phyloP scores from a whole-genome alignment of 2,329 filamentous ascomycete species.

The Alternaria longipes region DNA sequence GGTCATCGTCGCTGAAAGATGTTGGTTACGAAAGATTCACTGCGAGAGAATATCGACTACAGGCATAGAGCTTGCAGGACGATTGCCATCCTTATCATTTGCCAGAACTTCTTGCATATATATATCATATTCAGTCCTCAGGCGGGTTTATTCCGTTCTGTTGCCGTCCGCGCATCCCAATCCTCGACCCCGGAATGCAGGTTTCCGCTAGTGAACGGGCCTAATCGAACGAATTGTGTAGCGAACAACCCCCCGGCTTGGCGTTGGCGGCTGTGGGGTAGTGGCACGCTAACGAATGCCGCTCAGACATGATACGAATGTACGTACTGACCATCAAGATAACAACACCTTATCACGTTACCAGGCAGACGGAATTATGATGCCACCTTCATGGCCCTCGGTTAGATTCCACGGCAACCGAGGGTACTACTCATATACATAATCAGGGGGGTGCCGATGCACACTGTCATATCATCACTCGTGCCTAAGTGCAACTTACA shows the following conservation, averaged over 20 bases:
- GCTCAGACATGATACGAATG: neutral
- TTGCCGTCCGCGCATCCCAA: neutral
- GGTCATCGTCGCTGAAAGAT: neutral
- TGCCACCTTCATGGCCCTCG: neutral
- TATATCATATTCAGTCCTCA: neutral
- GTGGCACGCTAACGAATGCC: constrained; percentile 2
- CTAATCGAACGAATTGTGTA: constrained; percentile 4
- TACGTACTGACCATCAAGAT: neutral
- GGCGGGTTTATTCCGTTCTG: neutral
- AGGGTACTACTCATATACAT: no score
- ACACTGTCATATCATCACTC: no score
- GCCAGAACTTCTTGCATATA: no score
- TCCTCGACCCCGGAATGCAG: neutral
- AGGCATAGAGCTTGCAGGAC: no score
- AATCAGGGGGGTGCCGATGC: no score
- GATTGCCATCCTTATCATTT: no score
- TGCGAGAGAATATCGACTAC: no score
- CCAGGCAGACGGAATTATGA: neutral
- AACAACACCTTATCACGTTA: neutral
- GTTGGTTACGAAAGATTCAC: no score
- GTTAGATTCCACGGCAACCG: neutral
- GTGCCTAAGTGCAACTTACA: no score
- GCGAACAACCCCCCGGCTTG: constrained; percentile 11
- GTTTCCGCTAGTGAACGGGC: neutral
- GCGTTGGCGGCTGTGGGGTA: constrained; percentile 6